These are phyloP conservation scores for Xylaria sp. DNA, from an alignment of 2,329 filamentous ascomycete species.

Conservation along the genomic window DNA sequence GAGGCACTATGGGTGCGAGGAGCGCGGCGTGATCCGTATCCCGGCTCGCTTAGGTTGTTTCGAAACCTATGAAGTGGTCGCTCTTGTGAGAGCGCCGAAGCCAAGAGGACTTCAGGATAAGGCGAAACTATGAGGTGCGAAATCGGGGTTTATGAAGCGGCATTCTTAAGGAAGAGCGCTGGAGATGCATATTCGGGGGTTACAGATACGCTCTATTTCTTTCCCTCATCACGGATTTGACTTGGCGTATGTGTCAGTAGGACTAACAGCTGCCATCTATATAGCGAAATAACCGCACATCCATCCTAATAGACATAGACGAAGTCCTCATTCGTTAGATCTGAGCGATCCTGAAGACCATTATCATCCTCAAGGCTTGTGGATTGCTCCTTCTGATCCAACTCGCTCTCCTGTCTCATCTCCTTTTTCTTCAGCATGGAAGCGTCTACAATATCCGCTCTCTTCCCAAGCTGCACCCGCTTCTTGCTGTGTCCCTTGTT, in stretches of 20 bases:
- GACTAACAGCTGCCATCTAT: too few species aligned
- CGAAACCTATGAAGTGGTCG: slow-evolving; percentile 1
- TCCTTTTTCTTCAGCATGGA: slow-evolving; percentile 43
- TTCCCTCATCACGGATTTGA: too few species aligned
- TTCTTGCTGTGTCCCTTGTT: slow-evolving; percentile 54
- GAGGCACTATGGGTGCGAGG: slow-evolving; percentile 19
- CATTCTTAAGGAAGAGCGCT: too few species aligned
- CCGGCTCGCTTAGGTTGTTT: background rate
- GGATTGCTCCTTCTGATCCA: slow-evolving; percentile 42
- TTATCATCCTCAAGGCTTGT: slow-evolving; percentile 48
- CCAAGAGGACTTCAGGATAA: background rate
- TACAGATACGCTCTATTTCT: too few species aligned
- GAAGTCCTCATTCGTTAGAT: slow-evolving; percentile 71
- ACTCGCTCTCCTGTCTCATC: slow-evolving; percentile 39
- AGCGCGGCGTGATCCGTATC: background rate
- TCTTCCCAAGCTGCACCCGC: slow-evolving; percentile 57
- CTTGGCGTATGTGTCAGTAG: too few species aligned
- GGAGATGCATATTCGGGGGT: too few species aligned
- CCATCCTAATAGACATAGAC: slow-evolving; percentile 49
- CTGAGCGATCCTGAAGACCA: slow-evolving; percentile 65
- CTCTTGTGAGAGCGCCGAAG: background rate
- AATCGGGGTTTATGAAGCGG: too few species aligned
- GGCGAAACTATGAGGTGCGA: background rate
- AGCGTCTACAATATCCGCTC: slow-evolving; percentile 54
- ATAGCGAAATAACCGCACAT: too few species aligned